These are phyloP conservation scores for Salix dunnii DNA, from an alignment of 345 rosid genomes.

Conservation along the genomic window DNA sequence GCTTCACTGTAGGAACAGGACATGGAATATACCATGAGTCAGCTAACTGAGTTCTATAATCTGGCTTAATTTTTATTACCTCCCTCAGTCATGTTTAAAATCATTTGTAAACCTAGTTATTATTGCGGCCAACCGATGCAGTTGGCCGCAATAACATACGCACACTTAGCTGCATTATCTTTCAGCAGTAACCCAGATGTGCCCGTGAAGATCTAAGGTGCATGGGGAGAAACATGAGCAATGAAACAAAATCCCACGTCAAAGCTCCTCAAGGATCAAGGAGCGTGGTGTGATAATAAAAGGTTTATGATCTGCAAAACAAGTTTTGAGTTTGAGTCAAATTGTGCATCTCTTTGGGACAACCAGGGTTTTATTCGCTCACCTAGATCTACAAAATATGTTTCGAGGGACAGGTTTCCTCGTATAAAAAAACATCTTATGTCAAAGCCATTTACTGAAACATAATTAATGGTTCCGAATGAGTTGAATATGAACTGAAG, in stretches of 20 bases:
- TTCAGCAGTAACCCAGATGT: no score
- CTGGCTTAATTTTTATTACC: neutral
- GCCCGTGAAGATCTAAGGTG: neutral
- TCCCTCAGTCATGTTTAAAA: neutral
- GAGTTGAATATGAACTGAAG: neutral
- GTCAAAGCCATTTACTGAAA: neutral
- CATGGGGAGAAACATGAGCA: neutral
- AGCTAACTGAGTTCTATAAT: neutral
- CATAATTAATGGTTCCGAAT: neutral
- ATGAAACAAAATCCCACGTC: neutral
- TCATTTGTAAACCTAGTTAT: neutral
- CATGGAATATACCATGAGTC: neutral
- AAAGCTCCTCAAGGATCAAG: no score
- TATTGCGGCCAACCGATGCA: no score
- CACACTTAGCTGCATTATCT: neutral
- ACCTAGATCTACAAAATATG: no score
- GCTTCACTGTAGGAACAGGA: neutral
- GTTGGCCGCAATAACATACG: no score
- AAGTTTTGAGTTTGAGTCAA: no score
- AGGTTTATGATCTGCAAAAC: no score
- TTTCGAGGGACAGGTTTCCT: no score
- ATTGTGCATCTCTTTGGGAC: no score
- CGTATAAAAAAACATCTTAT: no score
- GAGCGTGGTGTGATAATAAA: no score
- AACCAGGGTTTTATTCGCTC: no score